phyloP scores from a whole-genome alignment of 495 filamentous ascomycete species.

The Penicillium goetzii region DNA sequence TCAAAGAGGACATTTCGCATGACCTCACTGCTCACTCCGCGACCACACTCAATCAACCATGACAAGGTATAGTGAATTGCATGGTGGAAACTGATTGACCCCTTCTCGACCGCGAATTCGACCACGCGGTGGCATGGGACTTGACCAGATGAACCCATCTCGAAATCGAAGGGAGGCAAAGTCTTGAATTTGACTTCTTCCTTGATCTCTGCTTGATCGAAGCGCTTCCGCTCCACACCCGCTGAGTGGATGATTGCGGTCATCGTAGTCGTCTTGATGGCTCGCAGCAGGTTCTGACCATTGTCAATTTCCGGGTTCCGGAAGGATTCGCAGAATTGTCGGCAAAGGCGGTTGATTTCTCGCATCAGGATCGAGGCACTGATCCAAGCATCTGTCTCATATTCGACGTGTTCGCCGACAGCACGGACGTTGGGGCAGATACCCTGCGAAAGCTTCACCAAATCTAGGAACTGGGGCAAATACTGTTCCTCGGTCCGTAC shows the following conservation, averaged over 20 bases:
- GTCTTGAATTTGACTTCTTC: slow-evolving; percentile 78
- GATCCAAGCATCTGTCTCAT: slow-evolving; percentile 98
- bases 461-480: slow-evolving; percentile 88
- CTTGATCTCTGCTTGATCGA: slow-evolving; percentile 87
- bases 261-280: slow-evolving; percentile 77
- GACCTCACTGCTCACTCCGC: slow-evolving; percentile 67
- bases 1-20: slow-evolving; percentile 66
- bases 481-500: slow-evolving; percentile 84
- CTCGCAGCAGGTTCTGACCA: slow-evolving; percentile 63
- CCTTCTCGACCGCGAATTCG: slow-evolving; percentile 81
- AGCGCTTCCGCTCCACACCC: slow-evolving; percentile 85
- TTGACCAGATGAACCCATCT: slow-evolving; percentile 52
- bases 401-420: slow-evolving; percentile 94
- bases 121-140: slow-evolving; percentile 64
- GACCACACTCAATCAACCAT: slow-evolving; percentile 91
- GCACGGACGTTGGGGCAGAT: slow-evolving; percentile 94
- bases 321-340: slow-evolving; percentile 88
- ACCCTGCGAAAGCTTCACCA: slow-evolving; percentile 93
- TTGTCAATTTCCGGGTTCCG: slow-evolving; percentile 62
- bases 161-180: slow-evolving; percentile 79
- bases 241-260: slow-evolving; percentile 81
- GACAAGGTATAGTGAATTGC: slow-evolving; percentile 96
- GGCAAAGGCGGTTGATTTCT: slow-evolving; percentile 89
- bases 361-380: slow-evolving; percentile 90
- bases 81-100: slow-evolving; percentile 97